Evolutionary conservation across 148 eudicot genomes (phyloP), one percentile per base, ranked within the genome.

Genomic region (Agrostemma githago): DNA sequence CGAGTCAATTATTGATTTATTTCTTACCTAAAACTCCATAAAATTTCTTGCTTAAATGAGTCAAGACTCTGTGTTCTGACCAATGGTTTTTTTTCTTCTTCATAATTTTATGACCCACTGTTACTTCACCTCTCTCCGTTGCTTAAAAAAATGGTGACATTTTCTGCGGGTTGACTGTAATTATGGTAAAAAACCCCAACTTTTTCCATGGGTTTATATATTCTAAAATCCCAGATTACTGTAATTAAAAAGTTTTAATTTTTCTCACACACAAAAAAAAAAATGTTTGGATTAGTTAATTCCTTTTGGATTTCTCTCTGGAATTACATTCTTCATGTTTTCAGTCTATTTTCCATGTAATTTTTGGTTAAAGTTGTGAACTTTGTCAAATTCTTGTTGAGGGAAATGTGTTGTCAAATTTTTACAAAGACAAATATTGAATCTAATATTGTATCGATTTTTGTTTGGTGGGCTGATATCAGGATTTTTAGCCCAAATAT

Each of bases 291-390:
- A 44, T 66, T 82, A 75, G 78, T 82, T 48, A 78, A 65, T 76
- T 80, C 71, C 39, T 72, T 79, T 34, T 84, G 86, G 85, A 86
- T 62, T 76, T 83, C 76, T 77, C 61, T 80, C 19, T 82, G 75
- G 73, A 66, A 72, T 42, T 77, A 58, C 62, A 66, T 87, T 71
- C 59, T 86, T 76, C 71, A 71, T 67, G 76, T 81, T 62, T 78
- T 82, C 80, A 76, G 79, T 20, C 75, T 79, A 66, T 57, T 86
- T 77, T 54, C 70, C 70, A 81, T 68, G 74, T 60, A 10, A 71
- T n/a, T 83, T 21, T 63, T 73, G 80, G 90, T 92, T 88, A 85
- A 70, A 59, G 15, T 69, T 72, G 39, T 53, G 20, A n/a, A 42
- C 14, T 21, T n/a, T n/a, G n/a, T n/a, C n/a, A n/a, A n/a, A n/a